These are phyloP conservation scores for Aspergillus sp. DNA, from an alignment of 2,329 filamentous ascomycete genomes.

Conservation along the genomic window DNA sequence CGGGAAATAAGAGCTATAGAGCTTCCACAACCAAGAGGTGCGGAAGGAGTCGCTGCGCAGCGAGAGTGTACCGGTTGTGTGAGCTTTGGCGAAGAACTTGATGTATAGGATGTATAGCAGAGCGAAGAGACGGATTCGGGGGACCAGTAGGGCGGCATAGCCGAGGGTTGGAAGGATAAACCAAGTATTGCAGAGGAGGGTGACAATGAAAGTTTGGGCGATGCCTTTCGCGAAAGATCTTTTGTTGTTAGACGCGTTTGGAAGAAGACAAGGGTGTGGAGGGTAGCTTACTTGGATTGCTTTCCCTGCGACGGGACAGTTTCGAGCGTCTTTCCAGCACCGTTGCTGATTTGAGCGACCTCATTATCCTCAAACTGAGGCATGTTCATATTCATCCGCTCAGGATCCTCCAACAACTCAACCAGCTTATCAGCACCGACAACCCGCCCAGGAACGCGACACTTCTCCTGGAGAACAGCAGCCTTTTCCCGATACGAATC, in stretches of 20 bases:
- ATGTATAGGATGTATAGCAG: conserved; percentile 68
- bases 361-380: conserved; percentile 7
- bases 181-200: conserved; percentile 13
- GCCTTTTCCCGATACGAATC: conserved; percentile 13
- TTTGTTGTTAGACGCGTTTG: not conserved
- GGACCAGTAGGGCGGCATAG: conserved; percentile 75
- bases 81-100: conserved; percentile 60
- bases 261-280: too few relatives aligned
- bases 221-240: conserved; percentile 8
- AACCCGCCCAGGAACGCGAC: conserved; percentile 13
- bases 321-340: conserved; percentile 6
- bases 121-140: conserved; percentile 65
- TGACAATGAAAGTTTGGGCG: conserved; percentile 9
- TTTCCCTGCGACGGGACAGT: conserved; percentile 4
- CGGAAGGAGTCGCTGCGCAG: conserved; percentile 66
- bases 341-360: conserved; percentile 10
- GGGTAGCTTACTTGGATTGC: conserved; percentile 5
- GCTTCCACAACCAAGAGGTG: conserved; percentile 63
- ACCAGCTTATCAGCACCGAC: conserved; percentile 15
- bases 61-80: conserved; percentile 60
- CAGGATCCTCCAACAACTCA: conserved; percentile 12
- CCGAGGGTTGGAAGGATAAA: conserved; percentile 58
- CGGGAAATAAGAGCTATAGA: conserved; percentile 79
- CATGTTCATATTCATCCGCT: conserved; percentile 12
- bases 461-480: conserved; percentile 10